Conservation (phyloP, 208 protist genomes). For the Kentomonas sorsogonicus region DNA sequence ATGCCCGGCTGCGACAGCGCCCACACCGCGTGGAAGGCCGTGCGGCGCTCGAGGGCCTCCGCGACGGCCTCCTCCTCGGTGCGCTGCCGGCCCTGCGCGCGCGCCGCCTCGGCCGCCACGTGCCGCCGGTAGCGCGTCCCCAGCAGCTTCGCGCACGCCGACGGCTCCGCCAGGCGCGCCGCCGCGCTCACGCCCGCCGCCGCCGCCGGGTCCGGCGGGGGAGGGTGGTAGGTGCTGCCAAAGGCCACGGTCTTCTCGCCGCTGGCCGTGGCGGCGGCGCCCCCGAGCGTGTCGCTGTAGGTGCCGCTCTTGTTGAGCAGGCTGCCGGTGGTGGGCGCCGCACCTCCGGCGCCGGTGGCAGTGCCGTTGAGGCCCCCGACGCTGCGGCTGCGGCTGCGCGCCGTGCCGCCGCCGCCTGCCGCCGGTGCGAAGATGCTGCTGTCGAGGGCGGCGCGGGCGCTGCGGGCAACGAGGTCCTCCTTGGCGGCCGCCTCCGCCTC, state of each 20-base stretch:
- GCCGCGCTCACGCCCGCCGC: no score
- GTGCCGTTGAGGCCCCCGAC: neutral
- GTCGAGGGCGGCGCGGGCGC: neutral
- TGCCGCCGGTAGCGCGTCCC: slow-evolving; percentile 17
- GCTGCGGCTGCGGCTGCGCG: neutral
- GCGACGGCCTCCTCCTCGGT: no score
- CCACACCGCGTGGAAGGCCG: slow-evolving; percentile 61
- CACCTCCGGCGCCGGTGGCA: neutral
- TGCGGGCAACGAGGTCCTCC: neutral
- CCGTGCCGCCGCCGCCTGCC: neutral
- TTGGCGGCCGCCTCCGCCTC: slow-evolving; percentile 26
- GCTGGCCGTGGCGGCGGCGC: no score
- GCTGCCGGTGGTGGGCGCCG: slow-evolving; percentile 8
- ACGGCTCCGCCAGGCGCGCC: neutral
- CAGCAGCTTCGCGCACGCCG: neutral
- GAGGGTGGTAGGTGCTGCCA: no score
- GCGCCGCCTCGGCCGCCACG: slow-evolving; percentile 8
- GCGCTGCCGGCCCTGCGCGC: slow-evolving; percentile 14
- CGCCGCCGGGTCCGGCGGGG: no score
- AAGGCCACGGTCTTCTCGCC: no score
- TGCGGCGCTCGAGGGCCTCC: slow-evolving; percentile 20
- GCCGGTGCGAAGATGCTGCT: neutral
- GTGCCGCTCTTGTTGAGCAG: neutral
- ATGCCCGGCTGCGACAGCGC: slow-evolving; percentile 42
- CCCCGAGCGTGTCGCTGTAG: neutral